Conservation (phyloP, 2,329 filamentous ascomycete genomes). For the Aureobasidium namibiae region DNA sequence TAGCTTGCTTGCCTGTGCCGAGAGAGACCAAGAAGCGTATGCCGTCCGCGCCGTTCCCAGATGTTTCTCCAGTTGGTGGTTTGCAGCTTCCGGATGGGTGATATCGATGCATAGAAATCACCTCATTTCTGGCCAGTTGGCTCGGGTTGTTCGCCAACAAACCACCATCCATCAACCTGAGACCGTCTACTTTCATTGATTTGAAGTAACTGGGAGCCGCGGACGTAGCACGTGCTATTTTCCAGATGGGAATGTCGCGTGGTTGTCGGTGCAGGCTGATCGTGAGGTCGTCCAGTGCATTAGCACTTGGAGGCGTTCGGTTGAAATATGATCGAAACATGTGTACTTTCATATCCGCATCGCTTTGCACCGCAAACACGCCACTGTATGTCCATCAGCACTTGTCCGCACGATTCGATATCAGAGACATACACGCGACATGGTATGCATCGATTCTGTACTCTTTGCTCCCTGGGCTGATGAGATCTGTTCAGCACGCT, state of each 20-base stretch:
- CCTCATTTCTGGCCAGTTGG: constrained; percentile 32
- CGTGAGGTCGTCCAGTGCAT: not conserved
- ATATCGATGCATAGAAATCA: not conserved
- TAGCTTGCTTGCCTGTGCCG: constrained; percentile 2
- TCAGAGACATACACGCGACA: not conserved
- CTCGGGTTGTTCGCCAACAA: constrained; percentile 40
- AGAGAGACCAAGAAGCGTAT: constrained; percentile 10
- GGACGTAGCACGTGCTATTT: constrained; percentile 24
- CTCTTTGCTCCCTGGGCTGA: not conserved
- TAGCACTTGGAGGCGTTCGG: not conserved
- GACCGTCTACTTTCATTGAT: constrained; percentile 29
- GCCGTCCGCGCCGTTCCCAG: not conserved
- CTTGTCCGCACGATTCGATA: not conserved
- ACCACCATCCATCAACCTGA: constrained; percentile 31
- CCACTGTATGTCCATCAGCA: not conserved
- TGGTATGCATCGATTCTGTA: not conserved
- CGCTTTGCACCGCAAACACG: not conserved
- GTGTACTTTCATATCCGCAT: not conserved
- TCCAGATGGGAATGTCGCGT: constrained; percentile 18
- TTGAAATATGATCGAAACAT: constrained; percentile 10
- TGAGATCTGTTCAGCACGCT: not conserved
- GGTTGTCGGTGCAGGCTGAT: not conserved
- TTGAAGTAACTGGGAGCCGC: constrained; percentile 26
- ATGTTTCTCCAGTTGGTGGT: too few relatives aligned
- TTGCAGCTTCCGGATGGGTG: not conserved